phyloP scores from a whole-genome alignment of 2,329 filamentous ascomycete genomes.

The Cercospora berteroae region DNA sequence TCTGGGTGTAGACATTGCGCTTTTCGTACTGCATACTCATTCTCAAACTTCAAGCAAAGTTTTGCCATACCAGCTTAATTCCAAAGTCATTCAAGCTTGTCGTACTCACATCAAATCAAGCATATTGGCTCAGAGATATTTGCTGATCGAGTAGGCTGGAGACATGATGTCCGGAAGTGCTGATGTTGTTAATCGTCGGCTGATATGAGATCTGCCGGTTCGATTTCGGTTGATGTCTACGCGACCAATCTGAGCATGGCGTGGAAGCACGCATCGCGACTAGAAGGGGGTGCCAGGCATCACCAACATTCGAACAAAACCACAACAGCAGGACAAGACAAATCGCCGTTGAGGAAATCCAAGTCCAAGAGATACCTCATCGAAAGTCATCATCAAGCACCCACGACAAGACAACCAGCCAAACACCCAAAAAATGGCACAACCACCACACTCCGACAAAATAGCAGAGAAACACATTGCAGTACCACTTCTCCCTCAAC shows the following conservation, averaged over 20 bases:
- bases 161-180: neutral
- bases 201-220: neutral
- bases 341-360: neutral
- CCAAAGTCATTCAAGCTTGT: too few relatives aligned
- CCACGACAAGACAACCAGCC: too few relatives aligned
- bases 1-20: neutral
- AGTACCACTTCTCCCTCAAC: neutral
- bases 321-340: neutral
- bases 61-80: neutral
- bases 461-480: neutral
- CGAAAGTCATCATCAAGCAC: neutral
- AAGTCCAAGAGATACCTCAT: neutral
- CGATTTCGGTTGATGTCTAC: neutral
- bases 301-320: neutral
- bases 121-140: too few relatives aligned
- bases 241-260: neutral
- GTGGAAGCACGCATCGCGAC: neutral
- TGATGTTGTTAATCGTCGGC: neutral
- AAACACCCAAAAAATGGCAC: neutral
- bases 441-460: neutral
- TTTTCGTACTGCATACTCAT: neutral
- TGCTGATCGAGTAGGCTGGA: neutral
- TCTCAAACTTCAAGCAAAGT: neutral
- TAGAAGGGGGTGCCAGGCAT: neutral
- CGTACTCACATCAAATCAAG: too few relatives aligned